Evolutionary conservation across 2,329 filamentous ascomycete species (phyloP).

Genomic region (Aspergillus sp.): DNA sequence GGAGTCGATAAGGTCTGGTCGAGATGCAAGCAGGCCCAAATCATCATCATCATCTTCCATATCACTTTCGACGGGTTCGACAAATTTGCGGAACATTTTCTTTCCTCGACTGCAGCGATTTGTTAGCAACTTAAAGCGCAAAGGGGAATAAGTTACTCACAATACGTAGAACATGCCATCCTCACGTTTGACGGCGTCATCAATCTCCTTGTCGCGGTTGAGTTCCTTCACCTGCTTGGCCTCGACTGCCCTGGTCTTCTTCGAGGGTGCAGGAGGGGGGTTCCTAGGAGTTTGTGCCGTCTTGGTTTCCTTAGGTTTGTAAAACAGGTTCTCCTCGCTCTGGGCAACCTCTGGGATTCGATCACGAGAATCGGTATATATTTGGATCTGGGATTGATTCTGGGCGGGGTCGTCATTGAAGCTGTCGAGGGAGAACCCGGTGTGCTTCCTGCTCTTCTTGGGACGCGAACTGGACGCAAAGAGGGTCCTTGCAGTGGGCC

Average conservation of each 20-base stretch:
- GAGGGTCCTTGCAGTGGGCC: conserved; percentile 47
- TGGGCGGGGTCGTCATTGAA: conserved; percentile 28
- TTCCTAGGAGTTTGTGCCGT: conserved; percentile 15
- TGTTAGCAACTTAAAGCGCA: conserved; percentile 18
- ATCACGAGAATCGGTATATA: conserved; percentile 59
- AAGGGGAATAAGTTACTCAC: conserved; percentile 41
- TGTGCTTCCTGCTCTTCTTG: conserved; percentile 41
- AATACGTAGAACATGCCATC: conserved; percentile 57
- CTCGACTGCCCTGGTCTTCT: conserved; percentile 30
- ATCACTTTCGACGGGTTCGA: conserved; percentile 35
- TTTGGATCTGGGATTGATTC: conserved; percentile 42
- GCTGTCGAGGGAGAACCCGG: conserved; percentile 40
- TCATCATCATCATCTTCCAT: conserved; percentile 37
- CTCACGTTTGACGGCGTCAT: conserved; percentile 45
- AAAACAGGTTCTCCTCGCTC: conserved; percentile 51
- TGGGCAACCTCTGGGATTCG: conserved; percentile 49
- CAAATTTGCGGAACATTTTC: conserved; percentile 54
- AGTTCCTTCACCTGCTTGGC: conserved; percentile 25
- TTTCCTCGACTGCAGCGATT: conserved; percentile 49
- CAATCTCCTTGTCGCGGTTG: conserved; percentile 37
- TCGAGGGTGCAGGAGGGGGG: conserved; percentile 24
- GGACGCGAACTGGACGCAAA: conserved; percentile 45
- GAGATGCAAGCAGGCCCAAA: conserved; percentile 35
- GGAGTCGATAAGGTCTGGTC: conserved; percentile 32
- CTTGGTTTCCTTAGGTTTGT: conserved; percentile 29